Percentiles rank a stretch among this genome's conserved stretches.
Conservation (phyloP, 2,329 filamentous ascomycete species). For the Fusarium dimerum region DNA sequence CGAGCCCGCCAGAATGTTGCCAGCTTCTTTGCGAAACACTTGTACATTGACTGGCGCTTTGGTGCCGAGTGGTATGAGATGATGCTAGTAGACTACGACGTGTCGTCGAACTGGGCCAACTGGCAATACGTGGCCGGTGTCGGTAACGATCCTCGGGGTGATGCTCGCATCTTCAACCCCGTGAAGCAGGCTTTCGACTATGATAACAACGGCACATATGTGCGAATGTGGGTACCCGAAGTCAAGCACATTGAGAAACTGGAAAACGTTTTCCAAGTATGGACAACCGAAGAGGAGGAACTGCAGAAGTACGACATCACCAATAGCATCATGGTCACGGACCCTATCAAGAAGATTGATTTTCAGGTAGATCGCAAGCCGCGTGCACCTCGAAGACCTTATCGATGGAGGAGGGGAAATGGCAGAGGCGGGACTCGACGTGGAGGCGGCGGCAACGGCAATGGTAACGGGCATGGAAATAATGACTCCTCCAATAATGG, state of each 20-base stretch:
- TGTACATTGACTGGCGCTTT: conserved; percentile 76
- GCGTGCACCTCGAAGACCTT: conserved; percentile 22
- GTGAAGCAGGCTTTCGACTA: conserved; percentile 81
- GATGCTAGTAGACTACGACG: conserved; percentile 74
- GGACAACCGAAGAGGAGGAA: conserved; percentile 61
- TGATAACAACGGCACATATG: conserved; percentile 68
- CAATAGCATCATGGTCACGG: conserved; percentile 64
- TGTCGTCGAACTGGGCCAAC: conserved; percentile 76
- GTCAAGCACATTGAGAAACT: conserved; percentile 53
- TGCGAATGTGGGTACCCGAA: conserved; percentile 74
- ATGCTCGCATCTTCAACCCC: conserved; percentile 76
- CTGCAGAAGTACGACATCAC: conserved; percentile 57
- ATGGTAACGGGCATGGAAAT: background rate
- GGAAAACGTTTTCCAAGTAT: conserved; percentile 69
- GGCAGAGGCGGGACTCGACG: conserved; percentile 21
- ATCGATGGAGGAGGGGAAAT: conserved; percentile 26
- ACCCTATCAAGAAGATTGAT: conserved; percentile 65
- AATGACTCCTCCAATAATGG: conserved; percentile 3
- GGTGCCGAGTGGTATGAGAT: conserved; percentile 84
- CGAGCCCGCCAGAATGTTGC: conserved; percentile 76
- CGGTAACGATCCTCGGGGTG: conserved; percentile 74
- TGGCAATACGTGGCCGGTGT: conserved; percentile 83
- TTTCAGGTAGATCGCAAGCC: conserved; percentile 59
- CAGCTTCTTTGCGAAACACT: conserved; percentile 70
- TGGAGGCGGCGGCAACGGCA: background rate